Conservation (phyloP, 2,329 filamentous ascomycete species). For the Pestalotiopsis sp. region DNA sequence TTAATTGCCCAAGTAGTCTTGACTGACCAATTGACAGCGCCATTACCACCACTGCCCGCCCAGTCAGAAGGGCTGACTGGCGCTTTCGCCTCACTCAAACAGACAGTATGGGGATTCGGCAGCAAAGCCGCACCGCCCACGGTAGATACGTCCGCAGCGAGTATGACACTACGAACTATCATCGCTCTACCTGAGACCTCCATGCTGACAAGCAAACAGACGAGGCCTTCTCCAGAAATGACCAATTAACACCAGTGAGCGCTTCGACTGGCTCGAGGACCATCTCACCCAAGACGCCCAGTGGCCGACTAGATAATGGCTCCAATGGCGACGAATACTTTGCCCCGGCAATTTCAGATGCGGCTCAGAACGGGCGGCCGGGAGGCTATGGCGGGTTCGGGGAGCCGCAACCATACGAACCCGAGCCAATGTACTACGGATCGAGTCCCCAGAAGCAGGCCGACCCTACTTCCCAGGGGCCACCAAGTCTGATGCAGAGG, state of each 20-base stretch:
- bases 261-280: conserved; percentile 61
- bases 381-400: conserved; percentile 54
- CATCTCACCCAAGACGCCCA: conserved; percentile 64
- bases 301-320: conserved; percentile 44
- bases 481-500: conserved; percentile 53
- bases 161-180: conserved; percentile 41
- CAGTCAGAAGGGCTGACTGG: conserved; percentile 34
- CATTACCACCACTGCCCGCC: conserved; percentile 17
- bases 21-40: conserved; percentile 3
- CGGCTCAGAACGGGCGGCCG: conserved; percentile 42
- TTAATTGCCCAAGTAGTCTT: background rate
- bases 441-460: conserved; percentile 48
- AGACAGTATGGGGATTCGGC: conserved; percentile 38
- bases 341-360: conserved; percentile 45
- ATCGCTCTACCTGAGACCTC: background rate
- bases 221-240: conserved; percentile 54
- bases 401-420: conserved; percentile 37
- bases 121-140: conserved; percentile 49
- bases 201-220: conserved; percentile 39
- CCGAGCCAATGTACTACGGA: conserved; percentile 42
- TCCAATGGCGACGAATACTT: conserved; percentile 48
- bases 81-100: conserved; percentile 39
- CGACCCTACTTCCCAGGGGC: conserved; percentile 10
- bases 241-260: conserved; percentile 66
- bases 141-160: conserved; percentile 61